Base-by-base conservation (phyloP, 768 basidiomycete species). In the Steccherinum ochraceum region DNA sequence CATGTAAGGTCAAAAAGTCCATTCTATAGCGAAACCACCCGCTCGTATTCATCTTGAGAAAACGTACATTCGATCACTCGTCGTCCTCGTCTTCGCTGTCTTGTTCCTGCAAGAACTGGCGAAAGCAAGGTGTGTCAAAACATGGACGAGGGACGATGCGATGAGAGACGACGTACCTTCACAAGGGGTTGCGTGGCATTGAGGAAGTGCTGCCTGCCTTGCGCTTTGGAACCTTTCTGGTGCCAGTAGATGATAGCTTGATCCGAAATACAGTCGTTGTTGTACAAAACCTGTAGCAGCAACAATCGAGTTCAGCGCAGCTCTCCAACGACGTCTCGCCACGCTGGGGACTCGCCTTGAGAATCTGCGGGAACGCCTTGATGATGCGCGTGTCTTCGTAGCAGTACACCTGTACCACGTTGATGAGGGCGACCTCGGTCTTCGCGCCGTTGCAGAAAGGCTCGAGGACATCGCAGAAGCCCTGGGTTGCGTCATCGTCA, bases 211-310 rank as follows among this genome's bases (percentile, higher is more conserved):
- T 96, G 93, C 63, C 87, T 84, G 45, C 94, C 95, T 68, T 97
- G 91, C 0, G 92, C 81, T 70, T 93, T 96, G 45, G 93, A 88
- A 47, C 96, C 95, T 71, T 99, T 99, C 72, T 90, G 86, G 69
- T 92, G 76, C 95, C 95, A 99, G 69, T 96, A 98, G 53, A 97
- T 87, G 62, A 99, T 94, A 54, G 94, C 93, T 64, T 94, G 87
- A 63, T 94, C 93, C 50, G 93, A 89, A 59, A 97, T 78, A 69
- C 93, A 93, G 61, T 99, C 95, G 61, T 89, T 84, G 72, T 94
- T 94, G 73, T 96, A 97, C 67, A 97, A 75, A 59, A 94, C 86
- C 90, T 93, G 60, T 40, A 18, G 42, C 16, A 3, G n/a, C n/a
- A n/a, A 20, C 23, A 13, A 16, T 24, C 19, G 12, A 48, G 18